Evolutionary conservation across 73 alveolate species (phyloP).

Genomic region (Urostyla sp.): DNA sequence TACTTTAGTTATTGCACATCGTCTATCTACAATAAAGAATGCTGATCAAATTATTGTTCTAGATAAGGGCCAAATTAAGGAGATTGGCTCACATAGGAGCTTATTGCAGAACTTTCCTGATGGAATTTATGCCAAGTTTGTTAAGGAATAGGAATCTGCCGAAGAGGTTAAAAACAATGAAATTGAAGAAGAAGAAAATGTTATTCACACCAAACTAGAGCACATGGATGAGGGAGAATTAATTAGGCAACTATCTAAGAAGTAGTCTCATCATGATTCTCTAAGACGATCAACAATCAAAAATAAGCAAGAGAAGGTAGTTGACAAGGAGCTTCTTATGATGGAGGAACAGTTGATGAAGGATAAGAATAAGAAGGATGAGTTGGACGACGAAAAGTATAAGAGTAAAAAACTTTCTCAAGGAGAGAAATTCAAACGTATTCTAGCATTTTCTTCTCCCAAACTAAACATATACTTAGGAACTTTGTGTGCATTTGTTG

Average conservation of each 20-base stretch:
- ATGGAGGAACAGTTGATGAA: not conserved
- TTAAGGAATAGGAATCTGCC: constrained; percentile 61
- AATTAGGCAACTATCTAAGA: not conserved
- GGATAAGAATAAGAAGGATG: constrained; percentile 8
- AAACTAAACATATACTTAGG: constrained; percentile 22
- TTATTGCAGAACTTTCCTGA: constrained; percentile 70
- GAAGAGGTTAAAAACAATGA: not conserved
- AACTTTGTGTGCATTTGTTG: not conserved
- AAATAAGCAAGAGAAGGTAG: no score
- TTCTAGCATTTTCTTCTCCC: not conserved
- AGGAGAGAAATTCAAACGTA: constrained; percentile 6
- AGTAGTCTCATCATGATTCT: no score
- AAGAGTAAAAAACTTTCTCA: not conserved
- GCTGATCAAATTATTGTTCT: constrained; percentile 91
- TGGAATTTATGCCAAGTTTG: constrained; percentile 72
- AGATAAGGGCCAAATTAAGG: constrained; percentile 86
- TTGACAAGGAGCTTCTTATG: not conserved
- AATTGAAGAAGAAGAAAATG: not conserved
- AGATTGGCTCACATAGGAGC: constrained; percentile 87
- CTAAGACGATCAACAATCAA: no score
- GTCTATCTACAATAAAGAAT: constrained; percentile 91
- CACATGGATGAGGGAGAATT: not conserved
- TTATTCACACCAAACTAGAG: not conserved
- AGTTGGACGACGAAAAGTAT: not conserved
- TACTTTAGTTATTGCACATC: constrained; percentile 87